Base-by-base conservation (phyloP, 352 stramenopile genomes). In the Globisporangium paroecandrum region DNA sequence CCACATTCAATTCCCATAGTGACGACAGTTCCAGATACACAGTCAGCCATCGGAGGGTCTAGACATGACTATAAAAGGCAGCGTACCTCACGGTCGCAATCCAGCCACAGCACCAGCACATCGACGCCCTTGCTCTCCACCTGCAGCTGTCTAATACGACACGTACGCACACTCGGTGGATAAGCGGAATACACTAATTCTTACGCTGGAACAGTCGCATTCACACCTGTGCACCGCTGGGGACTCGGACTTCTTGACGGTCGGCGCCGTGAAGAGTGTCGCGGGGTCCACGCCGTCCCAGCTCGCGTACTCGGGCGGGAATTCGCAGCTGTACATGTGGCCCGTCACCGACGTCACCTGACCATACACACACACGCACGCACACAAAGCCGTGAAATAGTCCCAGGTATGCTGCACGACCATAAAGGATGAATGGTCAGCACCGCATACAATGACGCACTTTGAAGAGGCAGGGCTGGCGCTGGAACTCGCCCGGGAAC, bases 51-150 rank as follows among this genome's bases (percentile, higher is more conserved):
- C 5, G 9, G 36, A 41, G 36, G 36, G n/a, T 24, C 13, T 24
- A 34, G n/a, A 32, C 24, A 8, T 9, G 9, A 18, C 49, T 29
- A 32, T 3, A n/a, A 25, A 8, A 51, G 4, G 24, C 10, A 64
- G n/a, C 68, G 3, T 29, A 72, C 68, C 72, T 98, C 91, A 18
- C 87, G 75, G 85, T 98, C 91, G 68, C 90, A 98, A 83, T 98
- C 91, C 74, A 98, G 82, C 90, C 91, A 98, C 3, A 98, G 69
- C 4, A 97, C 87, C n/a, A 97, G 79, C 29, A 62, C 65, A 77
- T 76, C 68, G 79, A 64, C 58, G 15, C 69, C 36, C 36, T 43
- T 43, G 36, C 36, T 43, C 36, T 43, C 36, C 36, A 43, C 36
- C 36, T 43, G 36, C 36, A 43, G 36, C 36, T 43, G 36, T 43